phyloP scores from a whole-genome alignment of 129 eudicot genomes.

The Centella asiatica region DNA sequence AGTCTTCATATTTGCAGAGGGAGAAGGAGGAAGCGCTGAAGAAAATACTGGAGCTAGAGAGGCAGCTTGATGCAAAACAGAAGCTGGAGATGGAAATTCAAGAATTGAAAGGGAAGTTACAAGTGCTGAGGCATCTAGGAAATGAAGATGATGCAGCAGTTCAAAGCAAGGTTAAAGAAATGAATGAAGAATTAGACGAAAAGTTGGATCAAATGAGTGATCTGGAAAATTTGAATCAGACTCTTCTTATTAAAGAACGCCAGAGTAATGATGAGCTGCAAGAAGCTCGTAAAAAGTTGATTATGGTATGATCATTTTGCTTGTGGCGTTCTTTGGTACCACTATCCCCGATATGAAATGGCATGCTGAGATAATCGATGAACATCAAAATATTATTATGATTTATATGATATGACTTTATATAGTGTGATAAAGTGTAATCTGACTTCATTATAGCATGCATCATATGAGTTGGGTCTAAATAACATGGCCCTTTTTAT shows the following conservation, averaged over 20 bases:
- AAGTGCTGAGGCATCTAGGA: slow-evolving; percentile 84
- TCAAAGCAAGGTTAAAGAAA: slow-evolving; percentile 54
- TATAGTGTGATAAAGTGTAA: neutral
- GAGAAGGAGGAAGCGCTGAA: slow-evolving; percentile 79
- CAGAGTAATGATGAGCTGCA: slow-evolving; percentile 88
- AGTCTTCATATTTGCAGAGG: slow-evolving; percentile 38
- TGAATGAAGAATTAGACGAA: slow-evolving; percentile 48
- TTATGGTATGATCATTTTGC: slow-evolving; percentile 37
- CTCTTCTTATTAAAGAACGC: slow-evolving; percentile 53
- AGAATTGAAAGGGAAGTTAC: slow-evolving; percentile 83
- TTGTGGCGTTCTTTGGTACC: neutral
- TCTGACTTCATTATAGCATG: neutral
- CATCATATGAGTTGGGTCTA: neutral
- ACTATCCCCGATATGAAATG: neutral
- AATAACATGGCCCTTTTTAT: neutral
- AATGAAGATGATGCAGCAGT: slow-evolving; percentile 72
- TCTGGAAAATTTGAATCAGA: slow-evolving; percentile 44
- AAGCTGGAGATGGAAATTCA: slow-evolving; percentile 86
- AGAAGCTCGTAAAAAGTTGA: slow-evolving; percentile 70
- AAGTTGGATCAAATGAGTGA: slow-evolving; percentile 52
- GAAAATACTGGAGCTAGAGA: slow-evolving; percentile 60
- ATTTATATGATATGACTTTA: neutral
- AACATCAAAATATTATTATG: neutral
- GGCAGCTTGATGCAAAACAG: slow-evolving; percentile 69
- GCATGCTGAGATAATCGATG: neutral